A percentile compares a stretch with the other conserved stretches of the same genome.
These are phyloP conservation scores for Dillenia suffruticosa DNA, from an alignment of 164 flowering plant genomes.

Conservation along the genomic window DNA sequence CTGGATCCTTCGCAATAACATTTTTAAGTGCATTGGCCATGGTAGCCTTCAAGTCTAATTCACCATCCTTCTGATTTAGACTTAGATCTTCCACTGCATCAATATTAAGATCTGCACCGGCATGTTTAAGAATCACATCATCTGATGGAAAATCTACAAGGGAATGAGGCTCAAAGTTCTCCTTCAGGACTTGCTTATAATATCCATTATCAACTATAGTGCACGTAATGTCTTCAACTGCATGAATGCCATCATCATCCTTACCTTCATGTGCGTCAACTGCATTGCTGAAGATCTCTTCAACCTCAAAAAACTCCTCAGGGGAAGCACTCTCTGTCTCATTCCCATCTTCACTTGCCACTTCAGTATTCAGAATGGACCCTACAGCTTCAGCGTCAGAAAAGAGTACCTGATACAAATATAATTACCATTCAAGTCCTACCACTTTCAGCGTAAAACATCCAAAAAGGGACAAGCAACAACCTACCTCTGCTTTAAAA, in stretches of 20 bases:
- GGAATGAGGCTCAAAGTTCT: slow-evolving; percentile 35
- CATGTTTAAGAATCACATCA: slow-evolving; percentile 33
- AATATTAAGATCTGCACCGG: slow-evolving; percentile 13
- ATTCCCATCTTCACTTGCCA: slow-evolving; percentile 44
- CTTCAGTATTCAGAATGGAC: slow-evolving; percentile 41
- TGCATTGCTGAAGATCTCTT: slow-evolving; percentile 79
- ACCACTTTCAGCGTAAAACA: slow-evolving; percentile 24
- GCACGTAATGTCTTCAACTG: slow-evolving; percentile 2
- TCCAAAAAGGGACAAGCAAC: slow-evolving; percentile 8
- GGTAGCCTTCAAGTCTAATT: slow-evolving; percentile 10
- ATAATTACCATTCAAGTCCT: slow-evolving; percentile 38
- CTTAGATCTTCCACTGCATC: slow-evolving; percentile 31
- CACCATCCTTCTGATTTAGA: slow-evolving; percentile 26
- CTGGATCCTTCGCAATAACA: slow-evolving; percentile 14
- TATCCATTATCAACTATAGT: slow-evolving; percentile 13
- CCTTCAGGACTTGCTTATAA: slow-evolving; percentile 33
- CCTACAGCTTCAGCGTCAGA: slow-evolving; percentile 56
- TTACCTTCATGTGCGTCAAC: slow-evolving; percentile 44
- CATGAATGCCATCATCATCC: slow-evolving; percentile 25
- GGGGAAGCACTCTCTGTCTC: slow-evolving; percentile 53
- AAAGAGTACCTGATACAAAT: slow-evolving; percentile 78
- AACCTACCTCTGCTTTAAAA: slow-evolving; percentile 83
- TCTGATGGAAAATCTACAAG: slow-evolving; percentile 49
- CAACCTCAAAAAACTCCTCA: slow-evolving; percentile 95
- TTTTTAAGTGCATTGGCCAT: slow-evolving; percentile 16